Evolutionary conservation across 2,329 filamentous ascomycete species (phyloP).

Genomic region (Trichoderma oligosporum): DNA sequence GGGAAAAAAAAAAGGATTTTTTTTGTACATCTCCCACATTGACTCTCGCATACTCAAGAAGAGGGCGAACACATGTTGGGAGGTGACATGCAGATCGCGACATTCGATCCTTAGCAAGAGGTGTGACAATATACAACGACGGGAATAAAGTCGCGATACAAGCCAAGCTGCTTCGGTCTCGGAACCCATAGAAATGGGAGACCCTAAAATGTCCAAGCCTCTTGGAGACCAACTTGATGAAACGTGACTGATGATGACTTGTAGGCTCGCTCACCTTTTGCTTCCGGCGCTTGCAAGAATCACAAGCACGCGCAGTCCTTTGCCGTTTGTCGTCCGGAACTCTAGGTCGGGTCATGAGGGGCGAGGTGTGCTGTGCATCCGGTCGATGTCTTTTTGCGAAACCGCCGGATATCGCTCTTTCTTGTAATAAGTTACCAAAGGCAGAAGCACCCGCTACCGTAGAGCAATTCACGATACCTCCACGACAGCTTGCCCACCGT

Average conservation of each 20-base stretch:
- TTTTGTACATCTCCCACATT: not conserved
- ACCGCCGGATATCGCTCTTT: not conserved
- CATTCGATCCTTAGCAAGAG: conserved; percentile 8
- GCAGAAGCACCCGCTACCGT: conserved; percentile 8
- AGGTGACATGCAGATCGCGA: conserved; percentile 16
- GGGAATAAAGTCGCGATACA: not conserved
- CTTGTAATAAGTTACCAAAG: conserved; percentile 5
- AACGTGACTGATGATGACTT: conserved; percentile 10
- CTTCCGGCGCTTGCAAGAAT: conserved; percentile 62
- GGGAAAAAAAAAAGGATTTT: not conserved
- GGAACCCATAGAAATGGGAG: conserved; percentile 1
- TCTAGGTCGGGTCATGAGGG: conserved; percentile 50
- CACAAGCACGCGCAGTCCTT: conserved; percentile 61
- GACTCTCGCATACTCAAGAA: not conserved
- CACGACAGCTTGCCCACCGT: conserved; percentile 11
- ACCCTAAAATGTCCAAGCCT: not conserved
- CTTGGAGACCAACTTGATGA: conserved; percentile 2
- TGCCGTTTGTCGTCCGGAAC: conserved; percentile 58
- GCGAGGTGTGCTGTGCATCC: conserved; percentile 11
- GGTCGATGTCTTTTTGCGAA: conserved; percentile 1
- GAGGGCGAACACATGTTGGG: conserved; percentile 3
- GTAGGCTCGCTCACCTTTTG: conserved; percentile 56
- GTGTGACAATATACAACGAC: conserved; percentile 1
- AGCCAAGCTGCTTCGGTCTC: not conserved
- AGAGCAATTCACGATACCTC: conserved; percentile 13